phyloP scores from a whole-genome alignment of 1,284 basidiomycete species.

The Ceratobasidium sp. region DNA sequence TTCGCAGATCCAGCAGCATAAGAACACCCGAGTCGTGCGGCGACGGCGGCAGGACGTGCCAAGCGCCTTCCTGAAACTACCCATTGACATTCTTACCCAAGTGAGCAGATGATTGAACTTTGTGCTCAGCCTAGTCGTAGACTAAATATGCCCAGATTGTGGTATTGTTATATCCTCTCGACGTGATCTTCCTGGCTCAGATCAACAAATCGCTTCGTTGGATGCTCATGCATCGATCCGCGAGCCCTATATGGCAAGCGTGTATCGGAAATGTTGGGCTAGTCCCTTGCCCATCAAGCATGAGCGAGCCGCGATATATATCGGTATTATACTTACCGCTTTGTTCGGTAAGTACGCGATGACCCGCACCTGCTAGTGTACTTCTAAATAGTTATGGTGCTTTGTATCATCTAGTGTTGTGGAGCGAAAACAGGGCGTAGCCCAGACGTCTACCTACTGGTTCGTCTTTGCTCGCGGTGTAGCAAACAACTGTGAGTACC shows the following conservation, averaged over 20 bases:
- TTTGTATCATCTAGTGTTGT: background rate
- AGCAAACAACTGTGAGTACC: background rate
- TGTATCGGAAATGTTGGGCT: constrained; percentile 6
- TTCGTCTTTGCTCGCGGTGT: background rate
- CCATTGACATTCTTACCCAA: background rate
- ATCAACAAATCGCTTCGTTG: constrained; percentile 22
- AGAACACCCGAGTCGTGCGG: background rate
- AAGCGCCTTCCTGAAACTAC: background rate
- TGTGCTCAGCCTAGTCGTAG: background rate
- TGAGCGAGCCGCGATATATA: constrained; percentile 16
- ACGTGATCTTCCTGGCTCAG: constrained; percentile 8
- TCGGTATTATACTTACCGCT: constrained; percentile 3
- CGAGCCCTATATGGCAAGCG: constrained; percentile 7
- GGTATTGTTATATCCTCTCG: background rate
- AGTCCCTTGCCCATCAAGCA: background rate
- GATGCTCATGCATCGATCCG: constrained; percentile 16
- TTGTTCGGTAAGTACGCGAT: constrained; percentile 13
- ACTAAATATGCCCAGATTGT: background rate
- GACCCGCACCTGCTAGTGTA: background rate
- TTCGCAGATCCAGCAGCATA: too few species aligned
- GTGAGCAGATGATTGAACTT: background rate
- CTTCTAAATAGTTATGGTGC: background rate
- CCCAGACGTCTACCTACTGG: background rate
- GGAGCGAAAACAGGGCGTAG: too few species aligned
- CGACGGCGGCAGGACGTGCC: background rate